A percentile compares a stretch with the other conserved stretches of the same genome.
These are phyloP conservation scores for Termitomyces sp. DNA, from an alignment of 1,284 basidiomycete species.

Conservation along the genomic window DNA sequence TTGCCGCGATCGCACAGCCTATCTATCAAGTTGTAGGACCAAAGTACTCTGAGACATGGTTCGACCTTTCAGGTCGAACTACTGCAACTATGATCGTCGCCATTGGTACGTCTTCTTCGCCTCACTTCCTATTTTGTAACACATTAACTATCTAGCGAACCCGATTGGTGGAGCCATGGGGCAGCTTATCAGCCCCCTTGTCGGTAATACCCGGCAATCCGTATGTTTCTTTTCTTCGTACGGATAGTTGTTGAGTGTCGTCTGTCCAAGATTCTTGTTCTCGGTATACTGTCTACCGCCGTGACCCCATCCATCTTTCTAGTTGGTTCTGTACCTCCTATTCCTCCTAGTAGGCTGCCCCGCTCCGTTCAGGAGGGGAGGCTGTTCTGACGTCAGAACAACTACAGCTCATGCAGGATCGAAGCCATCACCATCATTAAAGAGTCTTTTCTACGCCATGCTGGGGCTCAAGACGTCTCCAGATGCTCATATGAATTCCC, in stretches of 20 bases:
- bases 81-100: slow-evolving; percentile 78
- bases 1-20: slow-evolving; percentile 54
- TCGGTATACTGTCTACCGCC: slow-evolving; percentile 66
- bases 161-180: slow-evolving; percentile 64
- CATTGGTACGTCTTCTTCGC: slow-evolving; percentile 39
- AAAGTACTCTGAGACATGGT: slow-evolving; percentile 77
- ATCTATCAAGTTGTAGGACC: slow-evolving; percentile 64
- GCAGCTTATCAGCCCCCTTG: slow-evolving; percentile 64
- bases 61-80: slow-evolving; percentile 64
- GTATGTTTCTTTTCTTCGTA: slow-evolving; percentile 29
- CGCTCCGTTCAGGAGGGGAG: neutral
- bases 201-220: slow-evolving; percentile 49
- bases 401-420: slow-evolving; percentile 59
- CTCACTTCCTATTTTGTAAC: neutral
- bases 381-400: slow-evolving; percentile 6
- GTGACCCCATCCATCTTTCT: slow-evolving; percentile 52
- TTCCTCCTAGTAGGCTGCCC: slow-evolving; percentile 60
- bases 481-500: slow-evolving; percentile 50
- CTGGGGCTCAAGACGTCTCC: slow-evolving; percentile 37
- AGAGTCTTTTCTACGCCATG: slow-evolving; percentile 53
- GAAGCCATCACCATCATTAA: slow-evolving; percentile 46
- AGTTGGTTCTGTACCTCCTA: slow-evolving; percentile 56
- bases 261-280: slow-evolving; percentile 51
- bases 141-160: slow-evolving; percentile 42
- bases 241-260: neutral